Evolutionary conservation across 1,284 basidiomycete genomes (phyloP), one percentile per base, ranked within the genome.

Genomic region (Tilletiopsis washingtonensis): DNA sequence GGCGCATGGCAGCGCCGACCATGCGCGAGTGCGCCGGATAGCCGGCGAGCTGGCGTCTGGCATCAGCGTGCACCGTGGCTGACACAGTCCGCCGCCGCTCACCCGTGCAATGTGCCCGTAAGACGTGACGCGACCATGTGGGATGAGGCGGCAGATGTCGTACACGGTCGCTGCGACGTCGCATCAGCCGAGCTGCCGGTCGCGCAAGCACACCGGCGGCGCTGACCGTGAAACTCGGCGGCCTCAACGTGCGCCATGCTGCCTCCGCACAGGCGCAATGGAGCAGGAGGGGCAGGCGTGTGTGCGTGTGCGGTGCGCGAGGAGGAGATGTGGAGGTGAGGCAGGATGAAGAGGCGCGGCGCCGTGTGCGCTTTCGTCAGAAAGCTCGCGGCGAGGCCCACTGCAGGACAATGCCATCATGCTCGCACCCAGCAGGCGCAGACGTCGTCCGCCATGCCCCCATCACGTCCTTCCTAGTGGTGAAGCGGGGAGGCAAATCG

Each of bases 81-180:
- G 59, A 34, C 29, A n/a, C 9, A 9, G 9, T 9, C 9, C 9
- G n/a, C n/a, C 9, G 14, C 69, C 69, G 5, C 59, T 48, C 7
- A 71, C 57, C 34, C 59, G 53, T 0, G 69, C 69, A 29, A 71
- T 68, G 47, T 69, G 66, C 19, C 61, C 69, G 50, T 71, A 71
- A 14, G 62, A 62, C n/a, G 69, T 69, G 3, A 71, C 69, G 17
- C 48, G 55, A 3, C 67, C 67, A 20, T 37, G 19, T 1, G 67
- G 67, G 25, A 70, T 69, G 20, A 57, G 49, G 11, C 64, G 56
- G 9, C 54, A 53, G 26, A 67, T 56, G 39, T 68, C 66, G 51
- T 70, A 70, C 3, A 68, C 65, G 37, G 56, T 56, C 34, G 66
- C 67, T 67, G 20, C 7, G 40, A n/a, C n/a, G 12, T 11, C 20